Evolutionary conservation across 116 monocot genomes (phyloP), one percentile per base, ranked within the genome.

Genomic region (Thalassia testudinum): DNA sequence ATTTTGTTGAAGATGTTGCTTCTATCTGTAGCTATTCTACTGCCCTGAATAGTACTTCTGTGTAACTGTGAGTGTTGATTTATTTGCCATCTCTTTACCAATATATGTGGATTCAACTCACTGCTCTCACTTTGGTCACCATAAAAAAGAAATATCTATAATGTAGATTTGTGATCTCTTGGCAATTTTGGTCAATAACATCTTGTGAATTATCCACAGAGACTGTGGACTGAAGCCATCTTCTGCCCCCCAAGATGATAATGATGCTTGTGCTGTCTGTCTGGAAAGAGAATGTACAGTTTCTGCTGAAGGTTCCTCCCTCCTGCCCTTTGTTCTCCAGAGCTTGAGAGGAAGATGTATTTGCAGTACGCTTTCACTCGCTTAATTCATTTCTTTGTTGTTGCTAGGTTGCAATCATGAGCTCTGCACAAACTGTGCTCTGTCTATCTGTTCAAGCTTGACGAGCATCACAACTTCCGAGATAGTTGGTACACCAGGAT

Each of bases 271-370:
- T 72, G 77, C 76, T 43, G 89, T 97, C 61, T 97, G 97, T 56
- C 75, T 97, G 47, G 97, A 97, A 71, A 81, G 81, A 64, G 47
- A 72, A 17, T 89, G 97, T 50, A 71, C 61, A 61, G 97, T 97
- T 48, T 78, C 89, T 69, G 78, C 97, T 24, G 74, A 81, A 89
- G 97, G 97, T 97, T 15, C 57, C 44, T 21, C 50, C 42, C 49
- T 42, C 20, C 12, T 1, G 29, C 63, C 21, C 1, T n/a, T n/a
- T n/a, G n/a, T n/a, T n/a, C n/a, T n/a, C n/a, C n/a, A n/a, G n/a
- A n/a, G n/a, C n/a, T n/a, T n/a, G n/a, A n/a, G n/a, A n/a, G n/a
- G n/a, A n/a, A n/a, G n/a, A n/a, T n/a, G n/a, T n/a, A n/a, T n/a
- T n/a, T n/a, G n/a, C n/a, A n/a, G n/a, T n/a, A n/a, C n/a, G n/a